A percentile compares a stretch with the other conserved stretches of the same genome.
phyloP scores from a whole-genome alignment of 1,139 yeast species.

The Pichia terricola region DNA sequence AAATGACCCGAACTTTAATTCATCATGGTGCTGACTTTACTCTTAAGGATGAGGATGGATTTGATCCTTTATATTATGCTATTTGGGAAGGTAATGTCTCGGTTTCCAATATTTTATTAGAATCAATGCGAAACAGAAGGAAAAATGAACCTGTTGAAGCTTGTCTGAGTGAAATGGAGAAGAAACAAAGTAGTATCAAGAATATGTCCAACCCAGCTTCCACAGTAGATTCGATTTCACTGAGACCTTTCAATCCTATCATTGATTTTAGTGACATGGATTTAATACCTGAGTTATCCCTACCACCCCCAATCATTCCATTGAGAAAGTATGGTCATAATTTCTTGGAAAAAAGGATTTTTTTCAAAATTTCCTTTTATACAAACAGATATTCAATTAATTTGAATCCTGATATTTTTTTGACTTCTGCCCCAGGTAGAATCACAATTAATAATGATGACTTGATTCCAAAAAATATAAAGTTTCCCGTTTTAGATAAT shows the following conservation, averaged over 20 bases:
- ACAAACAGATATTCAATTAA: constrained; percentile 51
- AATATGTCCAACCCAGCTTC: neutral
- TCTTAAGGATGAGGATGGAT: constrained; percentile 74
- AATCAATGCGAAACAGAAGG: constrained; percentile 21
- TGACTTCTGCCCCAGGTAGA: constrained; percentile 45
- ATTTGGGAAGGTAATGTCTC: constrained; percentile 88
- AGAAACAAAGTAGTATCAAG: constrained; percentile 1
- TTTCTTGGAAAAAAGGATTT: constrained; percentile 79
- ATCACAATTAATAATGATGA: constrained; percentile 65
- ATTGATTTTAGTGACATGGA: constrained; percentile 35
- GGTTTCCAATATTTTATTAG: constrained; percentile 59
- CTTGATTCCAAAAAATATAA: constrained; percentile 76
- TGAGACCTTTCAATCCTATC: constrained; percentile 3
- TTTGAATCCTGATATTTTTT: constrained; percentile 37
- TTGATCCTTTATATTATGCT: constrained; percentile 78
- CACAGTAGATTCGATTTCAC: constrained; percentile 2
- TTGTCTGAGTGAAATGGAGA: too few species aligned
- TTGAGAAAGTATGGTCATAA: constrained; percentile 91
- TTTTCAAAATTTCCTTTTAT: constrained; percentile 65
- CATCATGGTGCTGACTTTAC: constrained; percentile 64
- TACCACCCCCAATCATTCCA: constrained; percentile 96
- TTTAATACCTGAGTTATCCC: constrained; percentile 76
- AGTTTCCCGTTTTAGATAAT: constrained; percentile 68
- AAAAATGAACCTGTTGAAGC: constrained; percentile 1
- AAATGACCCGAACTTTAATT: constrained; percentile 62